These are phyloP conservation scores for Microbotryum silenes-acaulis DNA, from an alignment of 1,284 basidiomycete genomes.

Conservation along the genomic window DNA sequence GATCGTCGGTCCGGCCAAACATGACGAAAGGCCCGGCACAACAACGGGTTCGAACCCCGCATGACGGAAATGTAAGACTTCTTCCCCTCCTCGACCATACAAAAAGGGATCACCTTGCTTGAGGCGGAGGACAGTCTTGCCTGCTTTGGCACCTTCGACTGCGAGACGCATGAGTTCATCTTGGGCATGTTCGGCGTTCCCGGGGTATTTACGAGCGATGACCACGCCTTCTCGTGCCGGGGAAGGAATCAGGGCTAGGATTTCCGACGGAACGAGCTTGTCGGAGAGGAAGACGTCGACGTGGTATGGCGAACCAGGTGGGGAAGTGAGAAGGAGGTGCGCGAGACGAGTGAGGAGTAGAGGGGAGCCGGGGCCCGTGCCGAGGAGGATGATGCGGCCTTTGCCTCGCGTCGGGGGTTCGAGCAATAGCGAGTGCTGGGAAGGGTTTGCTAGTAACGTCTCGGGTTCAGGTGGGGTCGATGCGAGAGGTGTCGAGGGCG, in stretches of 20 bases:
- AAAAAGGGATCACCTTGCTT: slow-evolving; percentile 97
- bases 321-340: slow-evolving; percentile 61
- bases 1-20: slow-evolving; percentile 80
- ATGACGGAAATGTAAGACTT: slow-evolving; percentile 77
- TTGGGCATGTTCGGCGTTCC: slow-evolving; percentile 91
- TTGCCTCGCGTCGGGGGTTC: slow-evolving; percentile 31
- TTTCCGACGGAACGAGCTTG: slow-evolving; percentile 89
- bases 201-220: slow-evolving; percentile 94
- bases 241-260: slow-evolving; percentile 74
- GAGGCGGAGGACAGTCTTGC: slow-evolving; percentile 79
- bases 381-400: slow-evolving; percentile 78
- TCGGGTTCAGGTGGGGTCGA: neutral
- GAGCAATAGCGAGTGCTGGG: slow-evolving; percentile 26
- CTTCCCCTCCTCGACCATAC: slow-evolving; percentile 89
- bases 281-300: slow-evolving; percentile 71
- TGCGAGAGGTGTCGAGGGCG: slow-evolving; percentile 21
- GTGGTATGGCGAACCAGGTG: slow-evolving; percentile 52
- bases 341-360: slow-evolving; percentile 83
- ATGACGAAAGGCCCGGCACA: slow-evolving; percentile 81
- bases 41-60: slow-evolving; percentile 75
- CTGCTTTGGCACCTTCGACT: slow-evolving; percentile 66
- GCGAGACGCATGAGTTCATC: slow-evolving; percentile 88
- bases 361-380: slow-evolving; percentile 91
- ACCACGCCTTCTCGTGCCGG: slow-evolving; percentile 42
- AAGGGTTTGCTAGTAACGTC: neutral